Evolutionary conservation across 805 yeast species (phyloP).

Genomic region (Wickerhamia fluorescens): DNA sequence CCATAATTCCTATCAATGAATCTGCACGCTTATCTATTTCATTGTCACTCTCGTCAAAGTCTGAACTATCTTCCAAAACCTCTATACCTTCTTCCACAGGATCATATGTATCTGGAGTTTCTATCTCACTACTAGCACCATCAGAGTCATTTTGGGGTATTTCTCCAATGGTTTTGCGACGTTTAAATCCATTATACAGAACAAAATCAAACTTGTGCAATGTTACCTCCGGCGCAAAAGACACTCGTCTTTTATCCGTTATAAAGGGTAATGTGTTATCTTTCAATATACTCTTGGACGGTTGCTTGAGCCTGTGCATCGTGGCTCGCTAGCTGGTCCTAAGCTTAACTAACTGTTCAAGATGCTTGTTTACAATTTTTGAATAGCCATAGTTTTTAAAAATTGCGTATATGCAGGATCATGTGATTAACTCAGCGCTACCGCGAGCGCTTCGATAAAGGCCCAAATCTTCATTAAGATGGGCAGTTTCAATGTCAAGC

Average conservation of each 20-base stretch:
- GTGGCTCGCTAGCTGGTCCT: no score
- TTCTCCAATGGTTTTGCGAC: conserved; percentile 24
- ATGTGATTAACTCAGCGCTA: neutral
- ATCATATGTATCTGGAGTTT: conserved; percentile 5
- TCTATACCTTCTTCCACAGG: no score
- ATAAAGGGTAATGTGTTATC: conserved; percentile 17
- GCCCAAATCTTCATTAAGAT: no score
- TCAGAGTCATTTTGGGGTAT: conserved; percentile 8
- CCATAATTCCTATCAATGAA: no score
- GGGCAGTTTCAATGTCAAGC: conserved; percentile 19
- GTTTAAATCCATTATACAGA: conserved; percentile 13
- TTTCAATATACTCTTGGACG: conserved; percentile 16
- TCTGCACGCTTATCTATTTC: no score
- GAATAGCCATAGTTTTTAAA: no score
- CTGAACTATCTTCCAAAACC: conserved; percentile 20
- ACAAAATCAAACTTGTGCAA: conserved; percentile 47
- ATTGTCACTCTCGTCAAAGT: conserved; percentile 8
- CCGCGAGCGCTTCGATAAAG: no score
- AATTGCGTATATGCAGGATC: neutral
- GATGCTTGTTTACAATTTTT: no score
- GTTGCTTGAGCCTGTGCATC: no score
- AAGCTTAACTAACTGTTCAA: no score
- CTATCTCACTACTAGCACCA: conserved; percentile 3
- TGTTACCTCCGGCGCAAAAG: conserved; percentile 72
- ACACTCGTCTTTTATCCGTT: conserved; percentile 46